Conservation (phyloP, 306 rosid species). For the Ochetophila trinervis region DNA sequence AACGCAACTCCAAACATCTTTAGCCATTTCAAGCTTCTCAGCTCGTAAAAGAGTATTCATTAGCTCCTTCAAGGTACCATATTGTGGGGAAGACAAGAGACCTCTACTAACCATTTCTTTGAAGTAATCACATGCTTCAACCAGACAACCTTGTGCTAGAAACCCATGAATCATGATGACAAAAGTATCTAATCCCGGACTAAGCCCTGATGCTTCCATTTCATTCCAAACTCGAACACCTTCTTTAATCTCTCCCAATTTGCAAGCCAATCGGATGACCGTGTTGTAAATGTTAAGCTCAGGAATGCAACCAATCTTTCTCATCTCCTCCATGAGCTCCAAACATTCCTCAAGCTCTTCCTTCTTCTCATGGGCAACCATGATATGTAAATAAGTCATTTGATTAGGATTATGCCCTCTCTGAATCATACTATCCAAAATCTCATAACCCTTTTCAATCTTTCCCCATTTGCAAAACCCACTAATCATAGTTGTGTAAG, state of each 20-base stretch:
- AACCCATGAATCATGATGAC: constrained; percentile 82
- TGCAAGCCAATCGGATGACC: constrained; percentile 71
- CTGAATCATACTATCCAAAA: constrained; percentile 70
- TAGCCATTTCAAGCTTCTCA: constrained; percentile 77
- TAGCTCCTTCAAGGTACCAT: constrained; percentile 71
- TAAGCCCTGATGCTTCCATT: constrained; percentile 57
- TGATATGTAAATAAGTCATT: constrained; percentile 56
- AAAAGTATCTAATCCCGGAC: constrained; percentile 65
- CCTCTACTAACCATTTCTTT: constrained; percentile 82
- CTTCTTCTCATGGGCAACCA: constrained; percentile 82
- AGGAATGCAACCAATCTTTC: constrained; percentile 66
- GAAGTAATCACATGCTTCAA: constrained; percentile 80
- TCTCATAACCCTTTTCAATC: constrained; percentile 62
- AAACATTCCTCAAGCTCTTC: constrained; percentile 77
- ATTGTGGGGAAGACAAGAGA: constrained; percentile 55
- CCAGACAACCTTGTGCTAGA: constrained; percentile 53
- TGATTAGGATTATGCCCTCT: constrained; percentile 62
- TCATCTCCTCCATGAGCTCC: constrained; percentile 70
- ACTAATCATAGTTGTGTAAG: constrained; percentile 68
- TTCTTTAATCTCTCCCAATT: constrained; percentile 70
- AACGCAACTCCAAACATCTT: constrained; percentile 73
- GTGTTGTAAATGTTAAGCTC: constrained; percentile 63
- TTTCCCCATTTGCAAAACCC: constrained; percentile 87
- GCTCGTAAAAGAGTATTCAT: constrained; percentile 65
- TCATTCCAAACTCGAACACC: constrained; percentile 73